phyloP scores from a whole-genome alignment of 208 protist species.

The Trypanosomatidae sp. region DNA sequence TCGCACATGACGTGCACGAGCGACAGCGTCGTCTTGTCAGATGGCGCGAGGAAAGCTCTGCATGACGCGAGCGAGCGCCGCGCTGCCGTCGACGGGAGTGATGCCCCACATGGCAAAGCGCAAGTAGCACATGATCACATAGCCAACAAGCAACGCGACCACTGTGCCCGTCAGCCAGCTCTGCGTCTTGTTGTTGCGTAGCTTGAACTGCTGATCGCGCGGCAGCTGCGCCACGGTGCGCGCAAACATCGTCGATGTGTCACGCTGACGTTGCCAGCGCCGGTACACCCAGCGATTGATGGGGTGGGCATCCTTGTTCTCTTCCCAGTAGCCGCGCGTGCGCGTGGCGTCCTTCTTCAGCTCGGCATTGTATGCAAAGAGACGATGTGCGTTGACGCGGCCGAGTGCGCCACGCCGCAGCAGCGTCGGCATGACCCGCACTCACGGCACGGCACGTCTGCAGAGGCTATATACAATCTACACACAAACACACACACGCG shows the following conservation, averaged over 20 bases:
- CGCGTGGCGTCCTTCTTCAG: slow-evolving; percentile 63
- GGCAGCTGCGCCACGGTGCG: slow-evolving; percentile 64
- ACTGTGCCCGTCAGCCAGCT: not conserved
- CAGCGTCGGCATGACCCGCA: slow-evolving; percentile 32
- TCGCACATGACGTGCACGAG: not conserved
- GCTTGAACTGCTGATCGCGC: slow-evolving; percentile 77
- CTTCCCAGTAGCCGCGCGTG: slow-evolving; percentile 66
- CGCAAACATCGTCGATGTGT: slow-evolving; percentile 69
- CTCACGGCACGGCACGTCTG: not conserved
- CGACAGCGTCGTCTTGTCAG: slow-evolving; percentile 22
- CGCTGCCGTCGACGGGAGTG: slow-evolving; percentile 54
- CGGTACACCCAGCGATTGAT: slow-evolving; percentile 73
- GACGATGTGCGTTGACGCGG: slow-evolving; percentile 41
- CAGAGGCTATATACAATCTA: not conserved
- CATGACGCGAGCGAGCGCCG: slow-evolving; percentile 43
- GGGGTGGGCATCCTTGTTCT: slow-evolving; percentile 65
- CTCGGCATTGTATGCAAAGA: slow-evolving; percentile 77
- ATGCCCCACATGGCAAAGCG: slow-evolving; percentile 53
- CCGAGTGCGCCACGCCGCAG: slow-evolving; percentile 29
- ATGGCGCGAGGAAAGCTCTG: slow-evolving; percentile 66
- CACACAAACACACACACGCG: not conserved
- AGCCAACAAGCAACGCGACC: slow-evolving; percentile 13
- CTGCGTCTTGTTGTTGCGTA: slow-evolving; percentile 6
- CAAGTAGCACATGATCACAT: slow-evolving; percentile 58
- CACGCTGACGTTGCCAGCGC: slow-evolving; percentile 55